phyloP scores from a whole-genome alignment of 192 early-diverging fungal genomes.

The Glomus cerebriforme region DNA sequence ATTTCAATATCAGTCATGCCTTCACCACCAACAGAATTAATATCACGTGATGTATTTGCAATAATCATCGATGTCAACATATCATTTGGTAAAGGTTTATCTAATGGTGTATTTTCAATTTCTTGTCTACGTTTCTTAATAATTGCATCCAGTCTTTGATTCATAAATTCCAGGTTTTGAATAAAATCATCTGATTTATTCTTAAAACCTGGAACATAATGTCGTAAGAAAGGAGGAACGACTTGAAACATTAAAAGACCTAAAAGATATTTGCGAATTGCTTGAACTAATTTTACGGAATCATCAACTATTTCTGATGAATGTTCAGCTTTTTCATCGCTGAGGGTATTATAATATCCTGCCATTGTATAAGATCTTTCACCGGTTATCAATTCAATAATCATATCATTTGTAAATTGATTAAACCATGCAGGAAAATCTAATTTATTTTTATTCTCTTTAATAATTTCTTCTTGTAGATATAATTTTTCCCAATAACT shows the following conservation, averaged over 20 bases:
- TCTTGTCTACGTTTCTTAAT: constrained; percentile 9
- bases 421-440: constrained; percentile 1
- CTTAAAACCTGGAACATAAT: neutral
- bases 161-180: neutral
- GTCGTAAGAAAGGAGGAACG: neutral
- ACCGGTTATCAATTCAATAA: neutral
- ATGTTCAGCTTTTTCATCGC: neutral
- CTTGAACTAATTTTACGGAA: neutral
- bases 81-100: neutral
- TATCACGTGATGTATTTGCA: constrained; percentile 10
- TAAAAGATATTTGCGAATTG: neutral
- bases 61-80: constrained; percentile 15
- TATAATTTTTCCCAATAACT: neutral
- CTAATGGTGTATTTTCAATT: neutral
- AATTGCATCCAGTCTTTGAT: neutral
- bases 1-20: constrained; percentile 9
- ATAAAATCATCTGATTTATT: neutral
- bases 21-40: neutral
- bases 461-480: neutral
- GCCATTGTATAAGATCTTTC: constrained; percentile 2
- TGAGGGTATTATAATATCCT: neutral
- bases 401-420: constrained; percentile 8
- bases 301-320: neutral
- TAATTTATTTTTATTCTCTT: neutral
- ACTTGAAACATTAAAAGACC: neutral